Conservation (phyloP, 106 monocot species). For the Apostasia ramifera region DNA sequence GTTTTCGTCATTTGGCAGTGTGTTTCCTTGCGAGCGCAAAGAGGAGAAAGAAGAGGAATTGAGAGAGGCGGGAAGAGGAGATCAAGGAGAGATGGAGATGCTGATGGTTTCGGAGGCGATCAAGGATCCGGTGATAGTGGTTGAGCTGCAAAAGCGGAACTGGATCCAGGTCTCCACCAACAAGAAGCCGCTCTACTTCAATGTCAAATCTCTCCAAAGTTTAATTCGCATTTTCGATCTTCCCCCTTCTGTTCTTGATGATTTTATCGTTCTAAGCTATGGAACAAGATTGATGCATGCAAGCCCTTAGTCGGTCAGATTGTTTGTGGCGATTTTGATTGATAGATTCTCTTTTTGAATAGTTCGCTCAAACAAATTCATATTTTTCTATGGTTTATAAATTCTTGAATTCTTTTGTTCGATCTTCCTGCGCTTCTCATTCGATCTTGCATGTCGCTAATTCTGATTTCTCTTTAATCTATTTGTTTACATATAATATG, state of each 20-base stretch:
- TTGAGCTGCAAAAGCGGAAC: conserved; percentile 29
- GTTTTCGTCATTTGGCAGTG: no score
- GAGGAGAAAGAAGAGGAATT: no score
- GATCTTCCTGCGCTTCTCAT: no score
- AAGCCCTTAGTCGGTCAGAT: background rate
- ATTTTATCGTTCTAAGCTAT: background rate
- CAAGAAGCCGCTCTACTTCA: conserved; percentile 74
- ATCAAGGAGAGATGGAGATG: conserved; percentile 15
- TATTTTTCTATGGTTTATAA: no score
- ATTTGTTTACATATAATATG: no score
- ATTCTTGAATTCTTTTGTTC: no score
- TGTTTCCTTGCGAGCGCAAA: no score
- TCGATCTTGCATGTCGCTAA: no score
- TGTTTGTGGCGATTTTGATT: no score
- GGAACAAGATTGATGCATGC: background rate
- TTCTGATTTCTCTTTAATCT: no score
- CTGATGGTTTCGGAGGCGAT: conserved; percentile 1
- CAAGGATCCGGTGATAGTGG: conserved; percentile 5
- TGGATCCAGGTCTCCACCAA: conserved; percentile 67
- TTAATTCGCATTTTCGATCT: background rate
- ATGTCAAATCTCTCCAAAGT: conserved; percentile 87
- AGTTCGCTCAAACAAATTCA: no score
- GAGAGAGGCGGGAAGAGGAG: conserved; percentile 9
- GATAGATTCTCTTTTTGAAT: no score
- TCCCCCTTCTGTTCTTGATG: background rate